These are phyloP conservation scores for Entomortierella beljakovae DNA, from an alignment of 192 early-diverging fungal species.

Conservation along the genomic window DNA sequence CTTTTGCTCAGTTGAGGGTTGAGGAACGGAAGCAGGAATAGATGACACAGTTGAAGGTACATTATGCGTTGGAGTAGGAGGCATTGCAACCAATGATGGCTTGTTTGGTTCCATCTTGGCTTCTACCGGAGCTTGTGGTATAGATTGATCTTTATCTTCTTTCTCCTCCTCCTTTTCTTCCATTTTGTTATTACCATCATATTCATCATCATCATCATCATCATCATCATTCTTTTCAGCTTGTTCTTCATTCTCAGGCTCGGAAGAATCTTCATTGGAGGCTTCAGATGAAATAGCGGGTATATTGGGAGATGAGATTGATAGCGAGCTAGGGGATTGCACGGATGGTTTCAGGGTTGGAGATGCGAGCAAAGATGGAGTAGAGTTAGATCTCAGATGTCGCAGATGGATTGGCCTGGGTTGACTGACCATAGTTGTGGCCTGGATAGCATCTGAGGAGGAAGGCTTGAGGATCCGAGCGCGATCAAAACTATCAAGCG, in stretches of 20 bases:
- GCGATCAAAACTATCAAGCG: conserved; percentile 28
- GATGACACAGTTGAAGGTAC: background rate
- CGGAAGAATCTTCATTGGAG: background rate
- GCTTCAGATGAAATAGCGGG: conserved; percentile 3
- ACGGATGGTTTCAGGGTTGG: background rate
- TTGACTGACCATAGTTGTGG: conserved; percentile 42
- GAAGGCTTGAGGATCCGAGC: conserved; percentile 26
- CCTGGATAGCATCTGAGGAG: conserved; percentile 19
- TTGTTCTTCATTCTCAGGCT: background rate
- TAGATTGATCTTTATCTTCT: background rate
- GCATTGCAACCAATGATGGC: background rate
- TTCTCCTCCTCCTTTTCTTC: background rate
- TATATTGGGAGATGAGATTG: conserved; percentile 25
- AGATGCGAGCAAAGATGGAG: background rate
- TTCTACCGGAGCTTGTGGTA: background rate
- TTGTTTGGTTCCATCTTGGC: background rate
- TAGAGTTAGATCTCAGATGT: conserved; percentile 12
- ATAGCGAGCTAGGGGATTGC: background rate
- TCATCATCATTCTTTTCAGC: background rate
- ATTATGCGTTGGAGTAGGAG: background rate
- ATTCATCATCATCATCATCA: background rate
- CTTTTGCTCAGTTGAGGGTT: conserved; percentile 7
- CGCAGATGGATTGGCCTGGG: conserved; percentile 19
- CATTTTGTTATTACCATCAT: background rate
- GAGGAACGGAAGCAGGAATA: background rate